phyloP scores from a whole-genome alignment of 2,329 filamentous ascomycete genomes.

The Leptographium radiaticola region DNA sequence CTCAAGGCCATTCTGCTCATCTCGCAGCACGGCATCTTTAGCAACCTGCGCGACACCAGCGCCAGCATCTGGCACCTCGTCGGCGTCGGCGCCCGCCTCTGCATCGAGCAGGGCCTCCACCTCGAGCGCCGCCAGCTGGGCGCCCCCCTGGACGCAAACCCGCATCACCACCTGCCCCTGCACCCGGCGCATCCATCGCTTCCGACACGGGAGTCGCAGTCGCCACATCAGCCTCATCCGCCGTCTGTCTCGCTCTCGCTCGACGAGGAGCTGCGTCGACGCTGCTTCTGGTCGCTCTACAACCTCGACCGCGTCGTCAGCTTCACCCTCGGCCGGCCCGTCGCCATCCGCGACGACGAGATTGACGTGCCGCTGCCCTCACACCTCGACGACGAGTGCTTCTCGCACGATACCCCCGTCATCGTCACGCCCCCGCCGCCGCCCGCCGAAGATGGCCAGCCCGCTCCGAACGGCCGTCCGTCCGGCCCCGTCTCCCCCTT shows the following conservation, averaged over 20 bases:
- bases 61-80: slow-evolving; percentile 6
- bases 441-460: no score
- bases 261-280: slow-evolving; percentile 5
- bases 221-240: no score
- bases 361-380: slow-evolving; percentile 6
- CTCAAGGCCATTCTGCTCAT: slow-evolving; percentile 6
- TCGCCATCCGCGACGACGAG: slow-evolving; percentile 9
- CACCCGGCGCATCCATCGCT: no score
- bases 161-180: no score
- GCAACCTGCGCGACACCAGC: slow-evolving; percentile 5
- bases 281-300: slow-evolving; percentile 9
- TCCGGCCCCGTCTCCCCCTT: slow-evolving; percentile 3
- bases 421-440: background rate
- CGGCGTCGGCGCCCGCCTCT: slow-evolving; percentile 4
- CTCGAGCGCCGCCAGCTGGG: background rate
- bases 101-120: slow-evolving; percentile 8
- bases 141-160: no score
- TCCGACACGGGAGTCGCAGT: no score
- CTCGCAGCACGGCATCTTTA: slow-evolving; percentile 6
- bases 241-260: background rate
- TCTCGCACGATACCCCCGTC: background rate
- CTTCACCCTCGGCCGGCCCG: slow-evolving; percentile 3
- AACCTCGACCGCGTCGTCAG: slow-evolving; percentile 7
- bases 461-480: no score
- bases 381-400: slow-evolving; percentile 5